Conservation (phyloP, 148 eudicot genomes). For the Rheum nobile region DNA sequence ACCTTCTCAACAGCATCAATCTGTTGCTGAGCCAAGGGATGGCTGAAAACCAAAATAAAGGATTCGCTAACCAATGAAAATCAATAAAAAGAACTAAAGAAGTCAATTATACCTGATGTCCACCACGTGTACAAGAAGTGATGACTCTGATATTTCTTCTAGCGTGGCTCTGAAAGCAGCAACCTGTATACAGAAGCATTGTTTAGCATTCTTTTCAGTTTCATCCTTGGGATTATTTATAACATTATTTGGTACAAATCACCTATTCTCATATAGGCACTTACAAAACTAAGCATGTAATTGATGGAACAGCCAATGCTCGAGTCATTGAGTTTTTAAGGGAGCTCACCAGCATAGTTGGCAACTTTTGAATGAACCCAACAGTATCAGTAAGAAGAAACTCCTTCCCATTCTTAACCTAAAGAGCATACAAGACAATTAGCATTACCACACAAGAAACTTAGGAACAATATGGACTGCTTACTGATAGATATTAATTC, state of each 20-base stretch:
- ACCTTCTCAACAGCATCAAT: conserved; percentile 80
- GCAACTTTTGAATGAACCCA: conserved; percentile 92
- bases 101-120: conserved; percentile 58
- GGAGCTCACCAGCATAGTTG: conserved; percentile 64
- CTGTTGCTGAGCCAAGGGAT: conserved; percentile 83
- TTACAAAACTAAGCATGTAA: not conserved
- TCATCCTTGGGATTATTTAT: not conserved
- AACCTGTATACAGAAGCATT: conserved; percentile 40
- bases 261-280: not conserved
- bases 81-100: not conserved
- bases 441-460: not conserved
- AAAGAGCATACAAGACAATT: not conserved
- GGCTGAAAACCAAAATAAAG: conserved; percentile 38
- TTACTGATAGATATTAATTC: too few species aligned
- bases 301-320: not conserved
- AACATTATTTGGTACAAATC: not conserved
- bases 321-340: not conserved
- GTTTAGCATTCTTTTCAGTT: not conserved
- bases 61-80: conserved; percentile 7
- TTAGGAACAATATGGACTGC: too few species aligned
- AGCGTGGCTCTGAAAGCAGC: conserved; percentile 99
- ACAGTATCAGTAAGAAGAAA: conserved; percentile 82
- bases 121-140: conserved; percentile 88
- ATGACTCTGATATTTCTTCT: conserved; percentile 91
- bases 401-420: conserved; percentile 4